Evolutionary conservation across 352 stramenopile genomes (phyloP), one percentile per base, ranked within the genome.

Genomic region (Globisporangium sylvaticum): DNA sequence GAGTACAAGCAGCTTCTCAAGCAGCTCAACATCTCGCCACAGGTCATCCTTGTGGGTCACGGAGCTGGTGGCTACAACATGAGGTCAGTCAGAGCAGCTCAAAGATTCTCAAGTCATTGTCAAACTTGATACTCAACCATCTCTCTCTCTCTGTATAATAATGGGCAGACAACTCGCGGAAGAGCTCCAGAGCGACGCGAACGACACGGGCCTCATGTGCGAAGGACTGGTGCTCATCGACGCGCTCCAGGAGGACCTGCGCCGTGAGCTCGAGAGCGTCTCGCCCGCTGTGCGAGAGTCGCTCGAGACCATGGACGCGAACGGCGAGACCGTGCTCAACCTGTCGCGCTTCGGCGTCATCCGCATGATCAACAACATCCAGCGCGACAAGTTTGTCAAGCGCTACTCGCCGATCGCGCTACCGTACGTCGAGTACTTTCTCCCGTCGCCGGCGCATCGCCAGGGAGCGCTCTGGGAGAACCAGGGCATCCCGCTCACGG

Each of bases 1-100:
- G 86, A 94, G 74, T 92, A 94, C 69, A 67, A 72, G 25, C 63
- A 81, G 54, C 68, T 94, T 37, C 66, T 94, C 42, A 67, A 84
- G 32, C 70, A 80, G 37, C 73, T 94, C 20, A 77, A 88, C 22
- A 71, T 91, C 18, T 69, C 70, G 24, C 69, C 76, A n/a, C 80
- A 84, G 31, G 66, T 94, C 42, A 70, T 94, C 32, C 77, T 94
- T 7, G 84, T 94, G 24, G 86, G 63, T 0, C 86, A 94, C 64
- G 86, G 86, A 57, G 80, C 81, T 8, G 86, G 86, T 20, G 86
- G 83, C 44, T 94, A 94, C 76, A 90, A 91, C 68, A 94, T 94
- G 86, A 74, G 86, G 71, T 84, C 42, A 14, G 56, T 64, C n/a
- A n/a, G n/a, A n/a, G n/a, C n/a, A n/a, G n/a, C n/a, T n/a, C n/a